These are phyloP conservation scores for Populus deltoides DNA, from an alignment of 345 rosid genomes.

Conservation along the genomic window DNA sequence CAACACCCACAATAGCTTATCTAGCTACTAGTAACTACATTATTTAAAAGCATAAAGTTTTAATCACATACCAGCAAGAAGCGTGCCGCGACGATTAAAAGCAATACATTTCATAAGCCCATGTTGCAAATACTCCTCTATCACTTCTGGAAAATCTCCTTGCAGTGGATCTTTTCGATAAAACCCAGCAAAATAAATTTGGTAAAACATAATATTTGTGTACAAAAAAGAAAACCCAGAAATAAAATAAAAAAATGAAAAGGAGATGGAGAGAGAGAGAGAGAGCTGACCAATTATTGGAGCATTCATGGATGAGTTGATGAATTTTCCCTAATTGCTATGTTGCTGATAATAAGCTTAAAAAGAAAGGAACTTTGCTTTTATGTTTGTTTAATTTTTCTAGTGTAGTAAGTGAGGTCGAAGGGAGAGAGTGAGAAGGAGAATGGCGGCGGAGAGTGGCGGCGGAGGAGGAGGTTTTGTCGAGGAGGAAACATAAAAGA, in stretches of 20 bases:
- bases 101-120: constrained; percentile 93
- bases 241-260: background rate
- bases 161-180: constrained; percentile 72
- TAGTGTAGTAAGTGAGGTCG: background rate
- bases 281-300: constrained; percentile 51
- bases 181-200: background rate
- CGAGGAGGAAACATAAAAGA: background rate
- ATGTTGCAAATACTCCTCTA: constrained; percentile 94
- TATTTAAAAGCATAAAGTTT: too few relatives aligned
- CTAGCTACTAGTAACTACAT: background rate
- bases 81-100: constrained; percentile 95
- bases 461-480: background rate
- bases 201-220: background rate
- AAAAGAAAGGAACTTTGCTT: background rate
- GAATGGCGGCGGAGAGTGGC: background rate
- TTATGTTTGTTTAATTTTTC: background rate
- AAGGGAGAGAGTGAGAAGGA: background rate
- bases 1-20: background rate
- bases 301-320: constrained; percentile 39
- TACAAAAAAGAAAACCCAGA: background rate
- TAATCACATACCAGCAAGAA: constrained; percentile 71
- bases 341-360: background rate
- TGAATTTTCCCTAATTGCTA: background rate
- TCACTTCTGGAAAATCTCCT: constrained; percentile 98
- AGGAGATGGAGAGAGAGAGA: background rate